A percentile compares a stretch with the other conserved stretches of the same genome.
Conservation (phyloP, 805 yeast species). For the Cyberlindnera mrakii region DNA sequence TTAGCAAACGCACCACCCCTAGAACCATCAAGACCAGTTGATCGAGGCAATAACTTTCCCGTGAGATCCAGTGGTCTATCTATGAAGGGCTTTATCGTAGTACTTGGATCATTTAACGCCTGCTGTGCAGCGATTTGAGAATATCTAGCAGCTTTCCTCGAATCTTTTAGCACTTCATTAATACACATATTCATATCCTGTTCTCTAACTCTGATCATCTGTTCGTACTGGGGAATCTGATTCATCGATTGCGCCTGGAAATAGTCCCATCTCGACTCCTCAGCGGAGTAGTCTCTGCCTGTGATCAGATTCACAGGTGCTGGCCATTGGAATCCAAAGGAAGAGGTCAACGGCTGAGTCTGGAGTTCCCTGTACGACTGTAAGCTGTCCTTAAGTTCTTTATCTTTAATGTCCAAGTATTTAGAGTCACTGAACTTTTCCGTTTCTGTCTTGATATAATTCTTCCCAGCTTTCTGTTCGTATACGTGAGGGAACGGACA, state of each 20-base stretch:
- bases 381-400: slow-evolving; percentile 25
- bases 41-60: slow-evolving; percentile 9
- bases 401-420: slow-evolving; percentile 18
- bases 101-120: slow-evolving; percentile 22
- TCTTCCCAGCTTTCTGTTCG: slow-evolving; percentile 4
- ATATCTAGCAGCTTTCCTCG: slow-evolving; percentile 50
- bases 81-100: slow-evolving; percentile 27
- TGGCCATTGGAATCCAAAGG: slow-evolving; percentile 44
- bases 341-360: slow-evolving; percentile 28
- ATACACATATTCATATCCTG: slow-evolving; percentile 42
- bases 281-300: slow-evolving; percentile 48
- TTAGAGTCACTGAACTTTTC: slow-evolving; percentile 3
- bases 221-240: slow-evolving; percentile 32
- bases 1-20: slow-evolving; percentile 14
- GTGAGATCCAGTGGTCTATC: slow-evolving; percentile 29
- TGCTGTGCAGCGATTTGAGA: slow-evolving; percentile 40
- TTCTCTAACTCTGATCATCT: slow-evolving; percentile 34
- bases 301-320: slow-evolving; percentile 42
- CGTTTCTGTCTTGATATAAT: slow-evolving; percentile 1
- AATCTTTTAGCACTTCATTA: slow-evolving; percentile 30
- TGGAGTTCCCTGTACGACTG: slow-evolving; percentile 18
- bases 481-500: slow-evolving; percentile 40
- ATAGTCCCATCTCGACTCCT: slow-evolving; percentile 44
- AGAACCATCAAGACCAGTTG: slow-evolving; percentile 1
- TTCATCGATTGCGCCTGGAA: slow-evolving; percentile 35